Conservation (phyloP, 2,329 filamentous ascomycete species). For the Neophaeococcomyces aloes region DNA sequence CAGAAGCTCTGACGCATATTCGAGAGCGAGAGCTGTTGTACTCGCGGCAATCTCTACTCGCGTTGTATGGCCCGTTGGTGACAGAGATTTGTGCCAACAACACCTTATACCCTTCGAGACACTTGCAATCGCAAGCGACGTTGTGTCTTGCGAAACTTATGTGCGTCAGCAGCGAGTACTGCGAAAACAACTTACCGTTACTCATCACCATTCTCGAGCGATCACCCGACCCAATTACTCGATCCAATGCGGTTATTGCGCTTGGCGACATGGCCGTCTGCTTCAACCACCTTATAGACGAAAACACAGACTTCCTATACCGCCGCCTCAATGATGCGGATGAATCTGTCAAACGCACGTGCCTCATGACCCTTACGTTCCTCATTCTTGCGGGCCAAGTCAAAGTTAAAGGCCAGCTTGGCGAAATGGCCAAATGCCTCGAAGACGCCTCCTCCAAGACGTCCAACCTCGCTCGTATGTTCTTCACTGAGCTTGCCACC, state of each 20-base stretch:
- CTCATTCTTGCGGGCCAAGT: slow-evolving; percentile 93
- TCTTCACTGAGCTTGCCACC: slow-evolving; percentile 92
- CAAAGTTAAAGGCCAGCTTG: slow-evolving; percentile 97
- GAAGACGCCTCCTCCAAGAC: slow-evolving; percentile 94
- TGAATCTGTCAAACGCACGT: slow-evolving; percentile 86
- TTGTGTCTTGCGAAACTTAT: slow-evolving; percentile 95
- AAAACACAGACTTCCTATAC: slow-evolving; percentile 97
- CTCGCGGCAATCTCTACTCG: slow-evolving; percentile 71
- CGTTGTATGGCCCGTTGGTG: slow-evolving; percentile 82
- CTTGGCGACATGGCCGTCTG: slow-evolving; percentile 98
- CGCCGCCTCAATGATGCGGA: slow-evolving; percentile 82
- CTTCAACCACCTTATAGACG: slow-evolving; percentile 98
- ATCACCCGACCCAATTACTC: slow-evolving; percentile 80
- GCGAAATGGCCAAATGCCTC: slow-evolving; percentile 97
- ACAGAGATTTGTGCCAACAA: slow-evolving; percentile 92
- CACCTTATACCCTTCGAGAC: slow-evolving; percentile 78
- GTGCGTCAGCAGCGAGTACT: slow-evolving; percentile 96
- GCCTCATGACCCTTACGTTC: slow-evolving; percentile 96
- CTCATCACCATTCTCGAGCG: slow-evolving; percentile 97
- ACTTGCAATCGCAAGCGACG: slow-evolving; percentile 84
- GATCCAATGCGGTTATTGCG: slow-evolving; percentile 92
- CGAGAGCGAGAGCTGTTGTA: slow-evolving; percentile 76
- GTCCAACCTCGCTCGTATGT: slow-evolving; percentile 89
- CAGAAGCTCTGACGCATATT: slow-evolving; percentile 73
- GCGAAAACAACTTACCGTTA: slow-evolving; percentile 80